These are phyloP conservation scores for Neonectria magnoliae DNA, from an alignment of 2,329 filamentous ascomycete species.

Conservation along the genomic window DNA sequence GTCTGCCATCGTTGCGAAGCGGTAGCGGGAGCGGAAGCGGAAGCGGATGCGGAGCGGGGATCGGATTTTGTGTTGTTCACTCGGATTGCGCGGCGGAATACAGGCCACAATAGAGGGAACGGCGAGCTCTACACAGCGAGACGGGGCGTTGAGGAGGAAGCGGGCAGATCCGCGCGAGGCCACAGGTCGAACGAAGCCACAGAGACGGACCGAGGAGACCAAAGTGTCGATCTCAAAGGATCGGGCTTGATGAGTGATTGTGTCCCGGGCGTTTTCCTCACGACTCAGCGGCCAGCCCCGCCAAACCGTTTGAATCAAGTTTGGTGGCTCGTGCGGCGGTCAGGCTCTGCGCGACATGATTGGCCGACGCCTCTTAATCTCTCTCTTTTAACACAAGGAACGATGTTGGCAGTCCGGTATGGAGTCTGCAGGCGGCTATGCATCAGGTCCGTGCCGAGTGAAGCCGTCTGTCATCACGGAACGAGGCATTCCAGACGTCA, in stretches of 20 bases:
- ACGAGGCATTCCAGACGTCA: not conserved
- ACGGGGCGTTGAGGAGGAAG: not conserved
- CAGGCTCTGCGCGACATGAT: constrained; percentile 28
- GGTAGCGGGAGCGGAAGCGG: constrained; percentile 23
- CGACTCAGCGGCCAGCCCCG: constrained; percentile 15
- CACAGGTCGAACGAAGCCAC: constrained; percentile 20
- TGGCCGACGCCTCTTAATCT: constrained; percentile 16
- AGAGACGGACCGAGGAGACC: constrained; percentile 19
- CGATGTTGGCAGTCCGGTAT: not conserved
- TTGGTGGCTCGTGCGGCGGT: constrained; percentile 34
- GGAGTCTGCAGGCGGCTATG: not conserved
- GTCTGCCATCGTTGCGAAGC: constrained; percentile 47
- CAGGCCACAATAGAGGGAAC: constrained; percentile 2
- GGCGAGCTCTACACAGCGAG: not conserved
- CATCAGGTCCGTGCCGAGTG: not conserved
- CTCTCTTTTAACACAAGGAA: not conserved
- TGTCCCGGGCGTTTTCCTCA: constrained; percentile 31
- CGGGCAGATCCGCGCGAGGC: constrained; percentile 3
- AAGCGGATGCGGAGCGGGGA: constrained; percentile 11
- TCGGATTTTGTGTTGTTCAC: constrained; percentile 22
- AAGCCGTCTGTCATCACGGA: not conserved
- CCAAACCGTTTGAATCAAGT: constrained; percentile 28
- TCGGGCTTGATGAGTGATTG: constrained; percentile 29
- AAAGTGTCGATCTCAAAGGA: constrained; percentile 28
- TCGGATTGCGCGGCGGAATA: not conserved